phyloP scores from a whole-genome alignment of 352 stramenopile species.

The Globisporangium middletonii region DNA sequence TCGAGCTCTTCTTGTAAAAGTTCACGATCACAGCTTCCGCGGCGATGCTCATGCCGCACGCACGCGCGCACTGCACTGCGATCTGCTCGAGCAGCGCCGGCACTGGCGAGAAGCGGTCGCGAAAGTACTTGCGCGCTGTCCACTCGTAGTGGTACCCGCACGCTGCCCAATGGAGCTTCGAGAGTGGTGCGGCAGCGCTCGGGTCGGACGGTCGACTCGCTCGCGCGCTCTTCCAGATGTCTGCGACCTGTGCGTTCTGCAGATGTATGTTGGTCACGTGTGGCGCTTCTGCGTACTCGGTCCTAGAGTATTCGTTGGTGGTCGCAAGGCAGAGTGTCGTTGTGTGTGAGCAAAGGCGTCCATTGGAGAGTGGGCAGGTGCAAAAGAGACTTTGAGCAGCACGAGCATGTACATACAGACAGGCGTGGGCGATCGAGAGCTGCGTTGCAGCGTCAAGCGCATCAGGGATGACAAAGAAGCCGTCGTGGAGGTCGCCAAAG shows the following conservation, averaged over 20 bases:
- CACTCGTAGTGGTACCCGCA: constrained; percentile 81
- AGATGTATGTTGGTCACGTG: constrained; percentile 78
- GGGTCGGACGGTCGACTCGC: constrained; percentile 30
- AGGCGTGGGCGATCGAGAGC: constrained; percentile 43
- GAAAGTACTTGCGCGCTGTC: constrained; percentile 65
- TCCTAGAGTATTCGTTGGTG: constrained; percentile 23
- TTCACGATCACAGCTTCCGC: constrained; percentile 80
- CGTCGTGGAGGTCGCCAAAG: constrained; percentile 36
- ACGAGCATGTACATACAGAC: constrained; percentile 41
- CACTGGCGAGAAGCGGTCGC: constrained; percentile 44
- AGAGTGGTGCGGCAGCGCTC: constrained; percentile 30
- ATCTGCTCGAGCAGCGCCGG: constrained; percentile 39
- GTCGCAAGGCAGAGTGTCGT: not conserved
- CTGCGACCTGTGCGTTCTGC: constrained; percentile 38
- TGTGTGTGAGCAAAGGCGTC: not conserved
- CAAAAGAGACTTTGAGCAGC: not conserved
- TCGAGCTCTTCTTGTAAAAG: constrained; percentile 74
- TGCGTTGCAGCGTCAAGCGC: constrained; percentile 45
- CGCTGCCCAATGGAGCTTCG: constrained; percentile 67
- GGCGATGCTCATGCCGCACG: constrained; percentile 42
- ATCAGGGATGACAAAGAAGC: constrained; percentile 65
- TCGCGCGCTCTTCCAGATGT: constrained; percentile 49
- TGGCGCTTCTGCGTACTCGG: constrained; percentile 59
- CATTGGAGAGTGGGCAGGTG: not conserved
- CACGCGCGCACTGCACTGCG: constrained; percentile 31